Evolutionary conservation across 2,329 filamentous ascomycete genomes (phyloP).

Genomic region (Curvularia hawaiiensis): DNA sequence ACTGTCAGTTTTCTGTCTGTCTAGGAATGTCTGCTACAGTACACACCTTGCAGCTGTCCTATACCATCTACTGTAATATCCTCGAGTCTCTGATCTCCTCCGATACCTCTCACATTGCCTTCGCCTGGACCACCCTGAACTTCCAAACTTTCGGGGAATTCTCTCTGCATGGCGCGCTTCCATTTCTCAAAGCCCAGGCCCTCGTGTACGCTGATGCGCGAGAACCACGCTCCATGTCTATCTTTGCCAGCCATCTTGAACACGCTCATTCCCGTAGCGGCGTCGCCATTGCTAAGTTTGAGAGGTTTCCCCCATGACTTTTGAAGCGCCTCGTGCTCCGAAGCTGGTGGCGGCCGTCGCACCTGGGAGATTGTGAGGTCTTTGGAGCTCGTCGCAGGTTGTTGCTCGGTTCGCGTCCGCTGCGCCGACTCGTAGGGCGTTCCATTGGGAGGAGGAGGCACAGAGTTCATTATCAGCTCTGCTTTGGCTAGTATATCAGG

Average conservation of each 20-base stretch:
- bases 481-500: constrained; percentile 57
- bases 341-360: constrained; percentile 55
- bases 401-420: constrained; percentile 64
- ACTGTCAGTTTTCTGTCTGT: constrained; percentile 7
- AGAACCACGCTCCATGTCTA: constrained; percentile 88
- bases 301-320: constrained; percentile 86
- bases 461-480: constrained; percentile 75
- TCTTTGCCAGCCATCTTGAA: constrained; percentile 83
- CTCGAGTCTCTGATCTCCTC: constrained; percentile 77
- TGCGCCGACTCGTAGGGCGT: constrained; percentile 51
- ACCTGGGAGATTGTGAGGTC: constrained; percentile 60
- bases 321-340: constrained; percentile 65
- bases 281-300: constrained; percentile 72
- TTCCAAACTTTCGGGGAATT: constrained; percentile 80
- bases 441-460: constrained; percentile 64
- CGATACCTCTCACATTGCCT: constrained; percentile 82
- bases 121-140: constrained; percentile 71
- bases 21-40: constrained; percentile 48
- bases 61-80: constrained; percentile 62
- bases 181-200: constrained; percentile 78
- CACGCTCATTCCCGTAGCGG: constrained; percentile 75
- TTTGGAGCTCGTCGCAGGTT: constrained; percentile 55
- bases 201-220: constrained; percentile 79
- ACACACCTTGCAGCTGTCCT: constrained; percentile 67
- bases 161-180: constrained; percentile 74